Evolutionary conservation across 352 stramenopile genomes (phyloP).

Genomic region (Vaucheria bursata): DNA sequence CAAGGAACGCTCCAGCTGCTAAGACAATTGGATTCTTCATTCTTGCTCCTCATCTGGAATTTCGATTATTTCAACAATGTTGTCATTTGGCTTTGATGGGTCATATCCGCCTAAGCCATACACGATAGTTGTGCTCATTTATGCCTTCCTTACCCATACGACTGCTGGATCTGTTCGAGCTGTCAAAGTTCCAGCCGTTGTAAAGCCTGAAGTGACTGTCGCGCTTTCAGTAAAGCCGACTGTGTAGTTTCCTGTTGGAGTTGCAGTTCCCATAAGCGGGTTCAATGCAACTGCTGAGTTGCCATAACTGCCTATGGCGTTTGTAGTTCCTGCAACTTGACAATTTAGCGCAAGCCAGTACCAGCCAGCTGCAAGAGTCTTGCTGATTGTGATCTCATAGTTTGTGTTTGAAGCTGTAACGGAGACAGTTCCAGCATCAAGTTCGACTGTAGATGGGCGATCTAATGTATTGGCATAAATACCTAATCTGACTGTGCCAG

Average conservation of each 20-base stretch:
- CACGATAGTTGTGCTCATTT: slow-evolving; percentile 7
- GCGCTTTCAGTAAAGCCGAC: slow-evolving; percentile 4
- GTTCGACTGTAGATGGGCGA: slow-evolving; percentile 4
- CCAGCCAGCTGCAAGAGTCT: slow-evolving; percentile 4
- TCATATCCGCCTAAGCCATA: slow-evolving; percentile 6
- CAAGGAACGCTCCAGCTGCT: slow-evolving; percentile 4
- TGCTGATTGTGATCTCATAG: slow-evolving; percentile 7
- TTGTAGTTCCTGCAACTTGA: slow-evolving; percentile 7
- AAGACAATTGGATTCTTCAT: slow-evolving; percentile 8
- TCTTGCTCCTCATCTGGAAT: slow-evolving; percentile 6
- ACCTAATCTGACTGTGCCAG: slow-evolving; percentile 5
- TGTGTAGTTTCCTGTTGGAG: slow-evolving; percentile 6
- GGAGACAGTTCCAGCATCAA: slow-evolving; percentile 5
- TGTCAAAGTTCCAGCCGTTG: slow-evolving; percentile 5
- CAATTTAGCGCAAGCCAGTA: slow-evolving; percentile 6
- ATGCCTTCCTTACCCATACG: slow-evolving; percentile 5
- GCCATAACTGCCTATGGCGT: slow-evolving; percentile 4
- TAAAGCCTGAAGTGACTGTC: slow-evolving; percentile 6
- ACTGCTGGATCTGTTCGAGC: slow-evolving; percentile 4
- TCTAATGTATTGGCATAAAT: slow-evolving; percentile 9
- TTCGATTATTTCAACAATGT: slow-evolving; percentile 9
- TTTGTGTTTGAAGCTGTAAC: slow-evolving; percentile 8
- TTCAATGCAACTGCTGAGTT: slow-evolving; percentile 7
- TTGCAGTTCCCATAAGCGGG: slow-evolving; percentile 4
- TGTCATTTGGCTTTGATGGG: slow-evolving; percentile 6